Base-by-base conservation (phyloP, 2,329 filamentous ascomycete genomes). In the Samsoniella hepiali region DNA sequence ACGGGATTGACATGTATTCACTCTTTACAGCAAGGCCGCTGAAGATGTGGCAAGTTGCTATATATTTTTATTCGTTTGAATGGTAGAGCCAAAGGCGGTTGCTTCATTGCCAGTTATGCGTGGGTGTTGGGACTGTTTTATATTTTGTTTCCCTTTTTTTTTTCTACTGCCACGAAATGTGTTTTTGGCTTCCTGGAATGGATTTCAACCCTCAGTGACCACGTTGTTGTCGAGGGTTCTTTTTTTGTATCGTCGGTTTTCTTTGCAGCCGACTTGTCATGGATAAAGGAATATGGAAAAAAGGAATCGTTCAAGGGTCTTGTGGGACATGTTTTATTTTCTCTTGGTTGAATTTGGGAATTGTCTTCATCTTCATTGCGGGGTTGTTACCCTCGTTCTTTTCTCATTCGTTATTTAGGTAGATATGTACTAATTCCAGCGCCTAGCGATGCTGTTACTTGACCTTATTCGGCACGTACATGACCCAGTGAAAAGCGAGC, bases 371-470 rank as follows among this genome's bases (percentile, higher is more conserved):
- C n/a, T 54, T 36, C 49, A 54, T 54, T 45, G 47, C 49, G 38
- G 49, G 58, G 29, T 45, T 53, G 27, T 44, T 5, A 36, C 54
- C 5, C 27, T 38, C 38, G 36, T 44, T 1, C 17, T 8, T 42
- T 38, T 36, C 38, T 40, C 38, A 44, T 8, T 44, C 36, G 34
- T 61, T 31, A 54, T 13, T 22, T 61, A 54, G 49, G 58, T 61
- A 61, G 58, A 53, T 61, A 61, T 61, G 58, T 61, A 61, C 38
- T 45, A 61, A 61, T 61, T 10, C 29, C 58, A 61, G 49, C 22
- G 27, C 45, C 58, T 17, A 29, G n/a, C 22, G 47, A 53, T 54
- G 58, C 49, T 45, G 49, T 54, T 50, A 44, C 49, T 31, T 42
- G 34, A 51, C 15, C 38, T 7, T 31, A 11, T 38, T 2, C 17